Evolutionary conservation across 116 monocot genomes (phyloP), one percentile per base, ranked within the genome.

Genomic region (Thalassia testudinum): DNA sequence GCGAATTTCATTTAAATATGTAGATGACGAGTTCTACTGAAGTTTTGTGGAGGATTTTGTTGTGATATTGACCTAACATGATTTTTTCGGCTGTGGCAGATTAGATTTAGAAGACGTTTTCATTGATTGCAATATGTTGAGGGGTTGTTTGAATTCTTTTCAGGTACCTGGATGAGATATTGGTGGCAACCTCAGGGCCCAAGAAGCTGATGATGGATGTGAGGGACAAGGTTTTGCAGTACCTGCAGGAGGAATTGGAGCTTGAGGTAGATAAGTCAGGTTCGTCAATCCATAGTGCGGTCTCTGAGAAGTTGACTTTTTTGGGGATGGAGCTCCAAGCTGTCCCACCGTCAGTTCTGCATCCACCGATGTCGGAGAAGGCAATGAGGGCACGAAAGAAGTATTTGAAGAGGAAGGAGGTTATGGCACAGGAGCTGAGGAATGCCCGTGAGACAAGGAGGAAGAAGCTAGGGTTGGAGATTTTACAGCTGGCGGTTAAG

Each of bases 311-410:
- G 72, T 70, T 95, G 45, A 58, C 42, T 55, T 95, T 95, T 50
- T 66, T 95, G 61, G 95, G 95, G 18, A 75, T 80, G 75, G 93
- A 84, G 63, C 59, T 95, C 7, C 87, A 84, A 66, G 93, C 84
- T 5, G 87, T 95, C 14, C 53, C 75, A 12, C 93, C 87, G 43
- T 81, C 81, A 1, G 81, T 87, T 1, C 60, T 95, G 50, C 69
- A 77, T 34, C 87, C 87, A 0, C 84, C 78, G 18, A 72, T 87
- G 74, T 79, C 87, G 3, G 88, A 95, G 62, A 95, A 95, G 58
- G 95, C 95, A 24, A 78, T 76, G 7, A 73, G 95, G 58, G 95
- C 95, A 24, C 72, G 59, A 62, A 95, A 95, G 69, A 95, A 76
- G 68, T 75, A 87, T 28, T 63, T 95, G 26, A 95, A 87, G 53